Percentiles rank a stretch among this genome's conserved stretches.
phyloP scores from a whole-genome alignment of 805 yeast species.

The Zygoascus flipseniorum region DNA sequence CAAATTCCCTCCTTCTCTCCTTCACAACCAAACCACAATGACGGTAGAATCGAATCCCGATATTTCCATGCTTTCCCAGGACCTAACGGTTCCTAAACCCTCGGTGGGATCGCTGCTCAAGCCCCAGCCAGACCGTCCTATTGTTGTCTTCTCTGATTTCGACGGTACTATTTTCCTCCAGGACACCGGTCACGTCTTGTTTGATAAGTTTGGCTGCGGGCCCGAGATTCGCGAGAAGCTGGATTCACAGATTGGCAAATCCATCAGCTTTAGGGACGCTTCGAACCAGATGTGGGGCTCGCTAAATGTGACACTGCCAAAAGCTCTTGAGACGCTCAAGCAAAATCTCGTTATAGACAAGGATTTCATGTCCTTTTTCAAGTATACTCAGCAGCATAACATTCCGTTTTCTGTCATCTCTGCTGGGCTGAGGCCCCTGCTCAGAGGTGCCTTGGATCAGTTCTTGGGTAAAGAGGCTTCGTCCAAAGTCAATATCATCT shows the following conservation, averaged over 20 bases:
- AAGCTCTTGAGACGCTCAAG: constrained; percentile 30
- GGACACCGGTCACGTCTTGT: constrained; percentile 39
- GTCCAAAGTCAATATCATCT: constrained; percentile 31
- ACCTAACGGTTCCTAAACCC: constrained; percentile 4
- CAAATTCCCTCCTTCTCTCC: background rate
- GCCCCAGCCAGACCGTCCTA: constrained; percentile 1
- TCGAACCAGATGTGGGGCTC: constrained; percentile 38
- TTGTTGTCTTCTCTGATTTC: constrained; percentile 25
- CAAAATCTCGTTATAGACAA: constrained; percentile 32
- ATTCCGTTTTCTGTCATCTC: constrained; percentile 36
- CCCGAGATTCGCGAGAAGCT: constrained; percentile 29
- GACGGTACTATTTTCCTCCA: constrained; percentile 39
- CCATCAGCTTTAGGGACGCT: constrained; percentile 32
- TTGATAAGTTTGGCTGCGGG: constrained; percentile 37
- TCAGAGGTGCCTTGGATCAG: constrained; percentile 33
- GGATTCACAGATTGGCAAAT: constrained; percentile 31
- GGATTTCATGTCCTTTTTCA: constrained; percentile 32
- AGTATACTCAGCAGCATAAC: constrained; percentile 30
- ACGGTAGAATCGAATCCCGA: background rate
- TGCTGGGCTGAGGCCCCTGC: constrained; percentile 36
- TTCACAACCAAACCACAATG: background rate
- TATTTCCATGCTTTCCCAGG: background rate
- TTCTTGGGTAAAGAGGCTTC: constrained; percentile 32
- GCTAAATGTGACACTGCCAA: constrained; percentile 31
- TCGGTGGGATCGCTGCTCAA: background rate